phyloP scores from a whole-genome alignment of 2,329 filamentous ascomycete species.

The Xylaria arbuscula region DNA sequence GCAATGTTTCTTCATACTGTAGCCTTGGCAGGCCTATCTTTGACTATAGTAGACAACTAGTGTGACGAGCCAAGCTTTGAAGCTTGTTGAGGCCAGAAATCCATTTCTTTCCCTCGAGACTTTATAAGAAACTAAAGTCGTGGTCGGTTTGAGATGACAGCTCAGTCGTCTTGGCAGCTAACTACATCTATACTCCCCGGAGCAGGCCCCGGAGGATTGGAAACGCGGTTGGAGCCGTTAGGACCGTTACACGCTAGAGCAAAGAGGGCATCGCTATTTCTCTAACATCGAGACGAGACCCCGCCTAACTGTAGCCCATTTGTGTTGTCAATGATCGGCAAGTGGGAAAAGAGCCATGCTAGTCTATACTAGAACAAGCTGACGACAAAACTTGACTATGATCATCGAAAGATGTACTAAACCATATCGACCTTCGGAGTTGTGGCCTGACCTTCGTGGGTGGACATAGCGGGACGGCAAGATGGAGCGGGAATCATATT shows the following conservation, averaged over 20 bases:
- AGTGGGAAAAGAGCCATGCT: neutral
- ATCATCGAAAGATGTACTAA: neutral
- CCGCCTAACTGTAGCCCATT: neutral
- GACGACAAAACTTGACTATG: neutral
- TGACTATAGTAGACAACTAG: neutral
- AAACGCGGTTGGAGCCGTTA: conserved; percentile 10
- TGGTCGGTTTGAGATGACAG: neutral
- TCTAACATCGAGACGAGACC: neutral
- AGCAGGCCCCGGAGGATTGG: conserved; percentile 5
- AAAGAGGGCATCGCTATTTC: conserved; percentile 1
- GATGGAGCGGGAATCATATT: too few relatives aligned
- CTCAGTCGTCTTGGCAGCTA: conserved; percentile 9
- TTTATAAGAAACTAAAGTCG: neutral
- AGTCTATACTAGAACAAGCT: neutral
- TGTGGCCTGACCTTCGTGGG: neutral
- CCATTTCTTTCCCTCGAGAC: neutral
- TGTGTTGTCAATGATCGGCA: neutral
- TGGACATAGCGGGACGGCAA: neutral
- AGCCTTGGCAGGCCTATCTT: neutral
- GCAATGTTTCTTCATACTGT: neutral
- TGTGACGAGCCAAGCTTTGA: neutral
- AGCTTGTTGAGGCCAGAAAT: neutral
- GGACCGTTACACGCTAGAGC: conserved; percentile 2
- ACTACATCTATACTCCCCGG: neutral
- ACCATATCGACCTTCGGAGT: neutral